Evolutionary conservation across 2,329 filamentous ascomycete species (phyloP).

Genomic region (Metarhizium album): DNA sequence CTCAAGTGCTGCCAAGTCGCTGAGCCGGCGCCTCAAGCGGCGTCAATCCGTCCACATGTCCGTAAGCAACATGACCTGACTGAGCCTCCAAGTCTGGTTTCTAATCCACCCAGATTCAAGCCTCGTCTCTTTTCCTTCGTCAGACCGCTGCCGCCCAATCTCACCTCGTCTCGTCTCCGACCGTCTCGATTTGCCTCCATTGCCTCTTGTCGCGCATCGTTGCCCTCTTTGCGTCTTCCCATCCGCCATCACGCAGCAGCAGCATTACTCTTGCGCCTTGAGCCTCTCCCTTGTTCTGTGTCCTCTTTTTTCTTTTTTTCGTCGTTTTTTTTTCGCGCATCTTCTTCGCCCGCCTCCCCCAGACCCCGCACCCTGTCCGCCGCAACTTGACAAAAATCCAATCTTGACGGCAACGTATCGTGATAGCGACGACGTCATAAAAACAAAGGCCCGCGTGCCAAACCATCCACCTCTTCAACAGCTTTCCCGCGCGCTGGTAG

Average conservation of each 20-base stretch:
- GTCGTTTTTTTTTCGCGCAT: too few relatives aligned
- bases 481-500: background rate
- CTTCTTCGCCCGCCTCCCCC: background rate
- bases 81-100: background rate
- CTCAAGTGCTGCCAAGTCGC: too few relatives aligned
- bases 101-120: background rate
- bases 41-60: background rate
- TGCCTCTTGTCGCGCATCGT: background rate
- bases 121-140: background rate
- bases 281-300: background rate
- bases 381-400: background rate
- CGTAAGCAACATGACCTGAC: background rate
- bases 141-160: background rate
- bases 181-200: background rate
- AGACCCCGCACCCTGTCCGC: background rate
- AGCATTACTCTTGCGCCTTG: background rate
- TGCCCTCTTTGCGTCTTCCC: background rate
- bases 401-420: background rate
- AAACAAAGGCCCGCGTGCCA: background rate
- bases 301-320: too few relatives aligned
- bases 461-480: background rate
- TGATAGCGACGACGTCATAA: background rate
- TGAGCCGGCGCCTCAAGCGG: background rate
- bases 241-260: background rate
- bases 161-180: background rate